These are phyloP conservation scores for Lonicera japonica DNA, from an alignment of 129 eudicot genomes.

Conservation along the genomic window DNA sequence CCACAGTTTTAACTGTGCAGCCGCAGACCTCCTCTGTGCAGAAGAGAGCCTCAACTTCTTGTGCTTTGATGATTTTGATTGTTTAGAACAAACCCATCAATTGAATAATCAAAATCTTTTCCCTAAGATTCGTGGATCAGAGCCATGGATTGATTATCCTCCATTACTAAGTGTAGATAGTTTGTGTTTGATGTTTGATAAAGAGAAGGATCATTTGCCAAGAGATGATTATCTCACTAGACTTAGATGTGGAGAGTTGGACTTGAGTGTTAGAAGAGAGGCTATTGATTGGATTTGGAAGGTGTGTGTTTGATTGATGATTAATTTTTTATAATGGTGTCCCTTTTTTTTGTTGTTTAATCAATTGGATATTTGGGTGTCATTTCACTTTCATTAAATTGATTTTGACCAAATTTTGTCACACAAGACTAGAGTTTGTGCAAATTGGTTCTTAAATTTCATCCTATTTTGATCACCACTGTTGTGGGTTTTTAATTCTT, in stretches of 20 bases:
- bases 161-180: slow-evolving; percentile 30
- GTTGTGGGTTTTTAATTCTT: no score
- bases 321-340: neutral
- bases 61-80: slow-evolving; percentile 41
- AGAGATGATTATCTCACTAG: slow-evolving; percentile 39
- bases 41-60: slow-evolving; percentile 29
- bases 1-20: slow-evolving; percentile 13
- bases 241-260: slow-evolving; percentile 41
- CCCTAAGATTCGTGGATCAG: slow-evolving; percentile 16
- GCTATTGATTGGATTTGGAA: slow-evolving; percentile 52
- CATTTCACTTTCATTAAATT: slow-evolving; percentile 1
- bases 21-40: slow-evolving; percentile 31
- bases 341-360: neutral
- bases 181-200: slow-evolving; percentile 31
- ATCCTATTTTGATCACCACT: slow-evolving; percentile 14
- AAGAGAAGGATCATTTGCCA: slow-evolving; percentile 38
- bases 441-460: neutral
- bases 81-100: neutral
- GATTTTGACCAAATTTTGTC: neutral
- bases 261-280: slow-evolving; percentile 40
- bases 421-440: neutral
- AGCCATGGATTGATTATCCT: slow-evolving; percentile 1
- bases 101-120: slow-evolving; percentile 12
- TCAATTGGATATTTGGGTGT: neutral
- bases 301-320: slow-evolving; percentile 15